A percentile compares a stretch with the other conserved stretches of the same genome.
Conservation (phyloP, 495 filamentous ascomycete species). For the Chaetomium cochliodes region DNA sequence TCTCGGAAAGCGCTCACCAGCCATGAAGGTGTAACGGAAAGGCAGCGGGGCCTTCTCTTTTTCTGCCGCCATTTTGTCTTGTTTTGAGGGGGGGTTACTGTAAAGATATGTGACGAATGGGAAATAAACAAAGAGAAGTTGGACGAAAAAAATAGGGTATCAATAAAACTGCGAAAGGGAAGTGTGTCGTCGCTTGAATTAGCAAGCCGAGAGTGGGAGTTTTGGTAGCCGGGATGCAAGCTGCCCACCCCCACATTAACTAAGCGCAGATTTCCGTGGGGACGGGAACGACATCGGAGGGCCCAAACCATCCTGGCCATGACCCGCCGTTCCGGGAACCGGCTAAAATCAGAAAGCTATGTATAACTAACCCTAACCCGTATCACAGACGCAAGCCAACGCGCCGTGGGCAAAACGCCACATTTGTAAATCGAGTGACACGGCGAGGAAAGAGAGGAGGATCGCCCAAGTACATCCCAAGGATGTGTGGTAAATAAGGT, state of each 20-base stretch:
- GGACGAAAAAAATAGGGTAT: constrained; percentile 20
- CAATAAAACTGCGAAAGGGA: constrained; percentile 14
- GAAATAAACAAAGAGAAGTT: constrained; percentile 9
- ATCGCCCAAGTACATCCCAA: too few species aligned
- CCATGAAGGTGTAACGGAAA: constrained; percentile 40
- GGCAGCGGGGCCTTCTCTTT: constrained; percentile 38
- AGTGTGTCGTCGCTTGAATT: constrained; percentile 17
- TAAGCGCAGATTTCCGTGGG: constrained; percentile 5
- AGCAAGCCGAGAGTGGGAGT: constrained; percentile 16
- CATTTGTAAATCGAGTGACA: too few species aligned
- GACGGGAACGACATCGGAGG: constrained; percentile 28
- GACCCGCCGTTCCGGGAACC: background rate
- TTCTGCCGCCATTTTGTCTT: constrained; percentile 34
- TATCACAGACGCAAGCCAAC: background rate
- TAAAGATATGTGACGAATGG: constrained; percentile 1
- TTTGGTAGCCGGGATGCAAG: background rate
- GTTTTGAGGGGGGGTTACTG: background rate
- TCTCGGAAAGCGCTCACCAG: constrained; percentile 27
- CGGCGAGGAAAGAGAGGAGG: too few species aligned
- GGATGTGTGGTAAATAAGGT: too few species aligned
- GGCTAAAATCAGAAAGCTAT: background rate
- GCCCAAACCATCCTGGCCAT: constrained; percentile 15
- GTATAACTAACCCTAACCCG: constrained; percentile 5
- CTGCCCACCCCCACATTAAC: constrained; percentile 17
- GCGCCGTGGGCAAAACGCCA: background rate